Percentiles rank a stretch among this genome's conserved stretches.
phyloP scores from a whole-genome alignment of 1,139 yeast genomes.

The Cylindricascospora bacillispora region DNA sequence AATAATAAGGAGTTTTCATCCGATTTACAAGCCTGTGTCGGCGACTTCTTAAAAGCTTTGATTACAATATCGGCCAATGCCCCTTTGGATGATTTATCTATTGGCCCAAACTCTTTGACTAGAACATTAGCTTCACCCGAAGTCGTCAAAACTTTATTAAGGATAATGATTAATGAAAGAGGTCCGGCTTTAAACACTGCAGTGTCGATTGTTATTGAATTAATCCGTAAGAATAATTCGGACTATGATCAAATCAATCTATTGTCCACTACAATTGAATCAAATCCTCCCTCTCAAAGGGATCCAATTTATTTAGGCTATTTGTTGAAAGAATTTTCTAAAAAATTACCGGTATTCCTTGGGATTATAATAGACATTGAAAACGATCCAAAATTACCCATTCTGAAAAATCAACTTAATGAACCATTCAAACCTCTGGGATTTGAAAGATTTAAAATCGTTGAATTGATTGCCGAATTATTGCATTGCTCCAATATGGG shows the following conservation, averaged over 20 bases:
- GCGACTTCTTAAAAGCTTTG: slow-evolving; percentile 86
- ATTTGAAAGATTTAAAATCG: slow-evolving; percentile 86
- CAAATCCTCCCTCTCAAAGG: slow-evolving; percentile 86
- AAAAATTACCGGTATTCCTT: slow-evolving; percentile 33
- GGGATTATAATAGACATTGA: slow-evolving; percentile 20
- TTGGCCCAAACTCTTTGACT: slow-evolving; percentile 90
- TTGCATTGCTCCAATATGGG: slow-evolving; percentile 97
- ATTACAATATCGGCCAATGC: slow-evolving; percentile 82
- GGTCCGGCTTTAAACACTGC: slow-evolving; percentile 89
- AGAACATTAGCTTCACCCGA: slow-evolving; percentile 71
- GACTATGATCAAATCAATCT: slow-evolving; percentile 90
- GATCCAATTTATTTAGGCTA: slow-evolving; percentile 50
- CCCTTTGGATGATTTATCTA: slow-evolving; percentile 57
- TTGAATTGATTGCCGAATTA: slow-evolving; percentile 88
- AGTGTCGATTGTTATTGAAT: slow-evolving; percentile 89
- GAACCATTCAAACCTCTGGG: slow-evolving; percentile 63
- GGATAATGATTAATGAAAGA: slow-evolving; percentile 61
- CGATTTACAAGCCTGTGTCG: slow-evolving; percentile 81
- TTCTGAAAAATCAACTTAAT: slow-evolving; percentile 19
- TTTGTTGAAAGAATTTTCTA: slow-evolving; percentile 26
- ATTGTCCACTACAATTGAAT: slow-evolving; percentile 60
- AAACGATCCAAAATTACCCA: slow-evolving; percentile 6
- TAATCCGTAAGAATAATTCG: slow-evolving; percentile 87
- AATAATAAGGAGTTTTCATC: slow-evolving; percentile 34
- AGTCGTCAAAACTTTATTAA: slow-evolving; percentile 48